phyloP scores from a whole-genome alignment of 2,329 filamentous ascomycete species.

The Penicillium sp. region DNA sequence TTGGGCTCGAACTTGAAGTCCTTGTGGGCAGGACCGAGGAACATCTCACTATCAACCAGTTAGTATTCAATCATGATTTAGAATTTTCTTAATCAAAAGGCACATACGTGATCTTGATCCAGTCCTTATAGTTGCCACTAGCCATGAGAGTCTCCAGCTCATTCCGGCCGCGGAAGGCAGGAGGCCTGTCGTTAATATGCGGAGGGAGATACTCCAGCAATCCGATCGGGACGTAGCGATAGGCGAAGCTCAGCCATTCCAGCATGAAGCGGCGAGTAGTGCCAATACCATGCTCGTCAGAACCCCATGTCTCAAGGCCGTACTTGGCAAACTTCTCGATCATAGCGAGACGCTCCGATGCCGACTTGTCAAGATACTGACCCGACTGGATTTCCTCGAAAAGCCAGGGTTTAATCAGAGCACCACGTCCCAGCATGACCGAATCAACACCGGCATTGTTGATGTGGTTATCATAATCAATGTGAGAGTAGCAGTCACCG shows the following conservation, averaged over 20 bases:
- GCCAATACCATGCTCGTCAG: conserved; percentile 88
- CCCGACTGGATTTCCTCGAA: conserved; percentile 92
- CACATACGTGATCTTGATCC: conserved; percentile 93
- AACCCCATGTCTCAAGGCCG: conserved; percentile 91
- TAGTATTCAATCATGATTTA: conserved; percentile 13
- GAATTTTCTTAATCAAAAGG: conserved; percentile 14
- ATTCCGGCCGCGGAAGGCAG: conserved; percentile 74
- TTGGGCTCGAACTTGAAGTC: conserved; percentile 95
- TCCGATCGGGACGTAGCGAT: conserved; percentile 86
- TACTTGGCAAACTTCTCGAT: conserved; percentile 87
- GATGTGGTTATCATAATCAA: conserved; percentile 77
- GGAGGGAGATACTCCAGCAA: conserved; percentile 84
- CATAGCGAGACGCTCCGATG: conserved; percentile 76
- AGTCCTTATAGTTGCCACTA: conserved; percentile 90
- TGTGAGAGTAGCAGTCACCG: conserved; percentile 90
- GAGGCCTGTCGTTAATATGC: conserved; percentile 81
- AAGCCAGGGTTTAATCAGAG: conserved; percentile 95
- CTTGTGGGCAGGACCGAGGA: conserved; percentile 81
- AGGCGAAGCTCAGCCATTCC: conserved; percentile 91
- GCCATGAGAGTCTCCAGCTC: conserved; percentile 91
- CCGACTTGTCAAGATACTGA: conserved; percentile 94
- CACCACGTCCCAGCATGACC: conserved; percentile 96
- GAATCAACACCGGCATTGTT: conserved; percentile 75
- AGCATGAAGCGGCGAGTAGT: conserved; percentile 87
- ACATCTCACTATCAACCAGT: conserved; percentile 72